phyloP scores from a whole-genome alignment of 1,139 yeast species.

The Hyphopichia pseudoburtonii region DNA sequence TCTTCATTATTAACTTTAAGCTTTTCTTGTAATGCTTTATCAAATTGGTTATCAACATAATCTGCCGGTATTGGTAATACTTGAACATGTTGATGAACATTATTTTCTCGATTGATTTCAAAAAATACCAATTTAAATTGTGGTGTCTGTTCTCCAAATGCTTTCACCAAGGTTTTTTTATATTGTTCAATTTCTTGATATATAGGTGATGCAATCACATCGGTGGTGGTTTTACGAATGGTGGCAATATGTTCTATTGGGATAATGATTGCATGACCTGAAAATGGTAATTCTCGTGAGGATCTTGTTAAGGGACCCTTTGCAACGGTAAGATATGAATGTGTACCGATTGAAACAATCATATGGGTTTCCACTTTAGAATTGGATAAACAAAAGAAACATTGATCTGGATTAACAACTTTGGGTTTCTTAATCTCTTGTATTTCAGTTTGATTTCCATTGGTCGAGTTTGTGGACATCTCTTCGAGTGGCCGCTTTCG shows the following conservation, averaged over 20 bases:
- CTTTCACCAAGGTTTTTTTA: constrained; percentile 43
- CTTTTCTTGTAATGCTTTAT: constrained; percentile 35
- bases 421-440: constrained; percentile 23
- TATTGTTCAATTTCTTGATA: constrained; percentile 33
- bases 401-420: constrained; percentile 53
- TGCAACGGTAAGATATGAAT: constrained; percentile 72
- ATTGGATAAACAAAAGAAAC: constrained; percentile 85
- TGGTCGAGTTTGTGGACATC: too few relatives aligned
- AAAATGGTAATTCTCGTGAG: constrained; percentile 44
- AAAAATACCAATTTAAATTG: constrained; percentile 52
- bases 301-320: constrained; percentile 80
- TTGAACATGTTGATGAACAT: constrained; percentile 69
- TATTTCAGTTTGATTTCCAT: too few relatives aligned
- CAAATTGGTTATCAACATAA: constrained; percentile 32
- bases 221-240: constrained; percentile 15
- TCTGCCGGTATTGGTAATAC: constrained; percentile 56
- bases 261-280: constrained; percentile 84
- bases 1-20: constrained; percentile 50
- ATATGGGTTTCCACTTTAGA: constrained; percentile 78
- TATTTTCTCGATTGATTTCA: constrained; percentile 56
- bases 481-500: too few relatives aligned
- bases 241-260: constrained; percentile 76
- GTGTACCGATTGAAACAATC: constrained; percentile 71
- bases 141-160: constrained; percentile 38
- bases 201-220: constrained; percentile 17